Base-by-base conservation (phyloP, 2,329 filamentous ascomycete genomes). In the Biscogniauxia marginata region DNA sequence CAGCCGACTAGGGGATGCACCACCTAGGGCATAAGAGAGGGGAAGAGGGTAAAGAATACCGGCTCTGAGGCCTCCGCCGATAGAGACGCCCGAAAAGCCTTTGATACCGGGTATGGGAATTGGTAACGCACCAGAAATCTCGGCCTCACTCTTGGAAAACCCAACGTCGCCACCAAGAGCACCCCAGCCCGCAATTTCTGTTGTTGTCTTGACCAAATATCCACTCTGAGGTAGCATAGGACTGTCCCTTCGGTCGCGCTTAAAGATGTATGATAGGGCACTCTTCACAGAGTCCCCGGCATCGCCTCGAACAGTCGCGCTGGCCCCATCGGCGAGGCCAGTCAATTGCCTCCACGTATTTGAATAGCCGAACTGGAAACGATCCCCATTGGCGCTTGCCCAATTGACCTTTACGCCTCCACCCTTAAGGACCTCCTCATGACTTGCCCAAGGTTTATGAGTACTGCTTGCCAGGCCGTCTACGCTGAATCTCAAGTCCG, bases 221-320 rank as follows among this genome's bases (percentile, higher is more conserved):
- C 95, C 95, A 55, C 82, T 81, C 56, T 88, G 88, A 0, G 95
- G 93, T 7, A 99, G 82, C 70, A 96, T 86, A 1, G 92, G 87
- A 70, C 91, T 89, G 70, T 98, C 91, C 63, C 95, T 85, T 63
- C 84, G 80, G 71, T 99, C 95, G 59, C 86, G 84, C 49, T 85
- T 83, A 79, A 90, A 96, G 2, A 85, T 88, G 73, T 97, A 91
- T 50, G 87, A 87, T 63, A 98, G 74, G 63, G 90, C 90, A 70
- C 88, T 96, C 77, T 97, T 98, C 72, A 96, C 86, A 46, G 86
- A 90, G 74, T 99, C 92, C 6, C 93, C 95, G 0, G 93, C 92
- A 68, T 98, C 92, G 43, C 81, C 83, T 50, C 93, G 86, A 21
- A 98, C 84, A 0, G 88, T 90, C 1, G 91, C 88, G 20, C 91